Evolutionary conservation across 345 rosid genomes (phyloP).

Genomic region (Stellera chamaejasme): DNA sequence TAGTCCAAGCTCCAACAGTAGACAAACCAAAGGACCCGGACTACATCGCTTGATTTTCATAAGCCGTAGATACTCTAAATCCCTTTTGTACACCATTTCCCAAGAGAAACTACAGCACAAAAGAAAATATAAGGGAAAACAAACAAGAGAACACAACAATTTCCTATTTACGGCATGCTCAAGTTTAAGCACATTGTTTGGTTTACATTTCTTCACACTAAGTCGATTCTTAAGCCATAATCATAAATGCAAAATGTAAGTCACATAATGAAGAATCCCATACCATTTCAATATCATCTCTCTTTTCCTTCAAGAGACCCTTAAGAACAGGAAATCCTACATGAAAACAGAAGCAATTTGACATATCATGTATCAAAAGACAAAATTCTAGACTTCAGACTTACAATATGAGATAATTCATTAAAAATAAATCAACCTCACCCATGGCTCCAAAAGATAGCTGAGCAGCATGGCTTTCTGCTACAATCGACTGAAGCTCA

Average conservation of each 20-base stretch:
- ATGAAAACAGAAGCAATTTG: conserved; percentile 8
- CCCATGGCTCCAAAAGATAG: conserved; percentile 93
- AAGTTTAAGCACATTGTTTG: no score
- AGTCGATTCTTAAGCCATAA: not conserved
- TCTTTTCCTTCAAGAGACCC: conserved; percentile 78
- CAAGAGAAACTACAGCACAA: no score
- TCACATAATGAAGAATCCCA: not conserved
- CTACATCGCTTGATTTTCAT: no score
- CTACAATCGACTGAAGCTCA: conserved; percentile 90
- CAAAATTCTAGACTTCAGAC: not conserved
- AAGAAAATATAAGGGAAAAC: no score
- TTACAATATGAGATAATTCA: not conserved
- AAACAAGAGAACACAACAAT: no score
- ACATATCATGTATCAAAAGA: no score
- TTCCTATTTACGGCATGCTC: not conserved
- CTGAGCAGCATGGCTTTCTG: conserved; percentile 78
- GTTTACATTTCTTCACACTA: not conserved
- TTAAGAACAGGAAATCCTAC: conserved; percentile 92
- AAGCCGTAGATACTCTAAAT: no score
- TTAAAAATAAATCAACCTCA: conserved; percentile 18
- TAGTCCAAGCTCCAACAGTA: no score
- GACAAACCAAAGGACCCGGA: no score
- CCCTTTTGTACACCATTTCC: no score
- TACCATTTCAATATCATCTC: conserved; percentile 93
- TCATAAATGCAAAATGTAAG: not conserved